Conservation (phyloP, 768 basidiomycete genomes). For the Xerocomellus dryophilus region DNA sequence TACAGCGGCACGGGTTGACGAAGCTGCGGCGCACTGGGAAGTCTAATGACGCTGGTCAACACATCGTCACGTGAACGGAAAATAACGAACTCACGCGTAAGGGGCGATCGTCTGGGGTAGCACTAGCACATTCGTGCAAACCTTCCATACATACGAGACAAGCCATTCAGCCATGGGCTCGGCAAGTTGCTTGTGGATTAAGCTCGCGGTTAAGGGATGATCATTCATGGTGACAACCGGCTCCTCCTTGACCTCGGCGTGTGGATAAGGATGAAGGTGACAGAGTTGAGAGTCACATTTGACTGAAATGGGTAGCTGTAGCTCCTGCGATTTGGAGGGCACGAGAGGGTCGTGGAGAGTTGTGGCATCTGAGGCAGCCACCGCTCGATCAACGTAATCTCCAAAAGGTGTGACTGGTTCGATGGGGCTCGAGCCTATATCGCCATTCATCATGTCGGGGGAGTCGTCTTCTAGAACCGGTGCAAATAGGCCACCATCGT, state of each 20-base stretch:
- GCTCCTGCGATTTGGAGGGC: slow-evolving; percentile 15
- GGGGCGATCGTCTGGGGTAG: slow-evolving; percentile 52
- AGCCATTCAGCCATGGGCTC: slow-evolving; percentile 81
- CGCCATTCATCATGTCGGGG: slow-evolving; percentile 50
- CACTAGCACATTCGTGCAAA: slow-evolving; percentile 68
- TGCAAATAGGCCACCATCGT: slow-evolving; percentile 44
- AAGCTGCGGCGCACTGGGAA: slow-evolving; percentile 31
- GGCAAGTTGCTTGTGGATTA: slow-evolving; percentile 66
- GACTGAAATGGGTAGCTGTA: slow-evolving; percentile 22
- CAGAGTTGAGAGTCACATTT: slow-evolving; percentile 28
- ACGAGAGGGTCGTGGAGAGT: slow-evolving; percentile 24
- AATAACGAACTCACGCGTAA: slow-evolving; percentile 47
- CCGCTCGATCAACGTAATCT: slow-evolving; percentile 70
- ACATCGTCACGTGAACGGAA: background rate
- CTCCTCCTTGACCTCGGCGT: slow-evolving; percentile 16
- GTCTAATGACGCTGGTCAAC: slow-evolving; percentile 19
- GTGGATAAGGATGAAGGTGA: slow-evolving; percentile 16
- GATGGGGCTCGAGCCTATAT: slow-evolving; percentile 62
- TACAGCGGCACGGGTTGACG: slow-evolving; percentile 40
- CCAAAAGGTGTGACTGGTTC: slow-evolving; percentile 76
- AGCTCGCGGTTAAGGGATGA: slow-evolving; percentile 36
- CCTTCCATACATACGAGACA: slow-evolving; percentile 77
- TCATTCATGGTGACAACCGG: slow-evolving; percentile 43
- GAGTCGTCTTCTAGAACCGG: slow-evolving; percentile 67
- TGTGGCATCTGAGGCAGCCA: slow-evolving; percentile 42